These are phyloP conservation scores for Kodamaea sp. DNA, from an alignment of 1,139 yeast genomes.

Conservation along the genomic window DNA sequence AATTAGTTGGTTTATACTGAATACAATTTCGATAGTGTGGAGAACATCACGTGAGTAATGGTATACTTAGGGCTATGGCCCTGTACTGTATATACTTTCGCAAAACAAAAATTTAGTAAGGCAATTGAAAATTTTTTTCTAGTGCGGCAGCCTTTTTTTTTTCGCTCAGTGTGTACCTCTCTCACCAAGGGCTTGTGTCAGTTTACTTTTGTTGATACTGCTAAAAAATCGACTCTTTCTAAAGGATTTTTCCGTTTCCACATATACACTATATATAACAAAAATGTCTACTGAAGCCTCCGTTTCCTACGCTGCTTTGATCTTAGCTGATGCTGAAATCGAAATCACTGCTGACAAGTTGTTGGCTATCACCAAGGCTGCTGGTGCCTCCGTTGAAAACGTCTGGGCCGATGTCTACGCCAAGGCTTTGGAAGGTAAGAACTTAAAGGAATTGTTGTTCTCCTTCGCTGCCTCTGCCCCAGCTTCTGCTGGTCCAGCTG, in stretches of 20 bases:
- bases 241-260: not conserved
- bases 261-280: conserved; percentile 7
- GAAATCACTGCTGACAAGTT: conserved; percentile 78
- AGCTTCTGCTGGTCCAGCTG: conserved; percentile 59
- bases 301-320: conserved; percentile 83
- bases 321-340: conserved; percentile 80
- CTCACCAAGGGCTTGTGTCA: too few species aligned
- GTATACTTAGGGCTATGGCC: too few species aligned
- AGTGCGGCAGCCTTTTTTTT: too few species aligned
- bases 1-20: too few species aligned
- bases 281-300: conserved; percentile 79
- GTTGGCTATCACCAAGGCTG: conserved; percentile 54
- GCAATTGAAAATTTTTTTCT: too few species aligned
- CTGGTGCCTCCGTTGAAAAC: conserved; percentile 47
- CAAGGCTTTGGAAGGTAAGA: conserved; percentile 76
- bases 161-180: too few species aligned
- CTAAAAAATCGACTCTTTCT: too few species aligned
- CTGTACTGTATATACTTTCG: too few species aligned
- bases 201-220: too few species aligned
- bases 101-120: too few species aligned
- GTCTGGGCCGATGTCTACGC: conserved; percentile 83
- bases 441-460: conserved; percentile 72
- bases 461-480: conserved; percentile 70
- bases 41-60: too few species aligned
- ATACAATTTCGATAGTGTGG: too few species aligned